A percentile compares a stretch with the other conserved stretches of the same genome.
Conservation (phyloP, 805 yeast genomes). For the Kluyveromyces wickerhamii region DNA sequence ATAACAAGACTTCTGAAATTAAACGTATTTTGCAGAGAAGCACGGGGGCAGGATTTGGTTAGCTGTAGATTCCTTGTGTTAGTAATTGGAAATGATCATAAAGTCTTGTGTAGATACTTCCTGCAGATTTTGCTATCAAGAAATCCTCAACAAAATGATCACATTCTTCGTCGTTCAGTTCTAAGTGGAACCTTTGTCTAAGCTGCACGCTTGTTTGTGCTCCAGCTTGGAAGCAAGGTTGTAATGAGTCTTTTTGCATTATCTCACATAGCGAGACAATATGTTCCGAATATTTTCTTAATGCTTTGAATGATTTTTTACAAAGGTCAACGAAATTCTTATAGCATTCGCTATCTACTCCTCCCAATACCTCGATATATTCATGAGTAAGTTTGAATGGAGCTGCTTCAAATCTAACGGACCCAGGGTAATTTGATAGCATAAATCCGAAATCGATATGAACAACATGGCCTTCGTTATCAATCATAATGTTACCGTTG, state of each 20-base stretch:
- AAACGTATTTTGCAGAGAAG: too few species aligned
- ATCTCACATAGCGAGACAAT: conserved; percentile 79
- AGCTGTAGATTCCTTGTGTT: conserved; percentile 90
- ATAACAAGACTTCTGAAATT: too few species aligned
- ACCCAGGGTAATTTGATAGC: conserved; percentile 91
- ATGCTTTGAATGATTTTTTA: conserved; percentile 63
- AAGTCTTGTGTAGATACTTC: conserved; percentile 81
- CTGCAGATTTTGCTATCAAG: conserved; percentile 72
- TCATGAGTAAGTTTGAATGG: conserved; percentile 91
- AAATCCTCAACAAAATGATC: conserved; percentile 71
- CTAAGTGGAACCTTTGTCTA: conserved; percentile 74
- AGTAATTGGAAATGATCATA: conserved; percentile 93
- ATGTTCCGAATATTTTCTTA: conserved; percentile 67
- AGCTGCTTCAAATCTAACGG: conserved; percentile 95
- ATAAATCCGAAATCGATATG: conserved; percentile 95
- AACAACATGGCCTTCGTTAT: conserved; percentile 88
- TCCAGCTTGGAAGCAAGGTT: conserved; percentile 91
- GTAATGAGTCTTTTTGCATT: conserved; percentile 84
- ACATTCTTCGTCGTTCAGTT: conserved; percentile 53
- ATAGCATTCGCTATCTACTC: conserved; percentile 55
- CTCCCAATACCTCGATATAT: conserved; percentile 84
- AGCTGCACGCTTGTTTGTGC: conserved; percentile 72
- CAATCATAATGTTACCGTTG: conserved; percentile 96
- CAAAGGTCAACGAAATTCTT: conserved; percentile 52
- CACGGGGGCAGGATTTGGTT: too few species aligned